Percentiles rank a stretch among this genome's conserved stretches.
These are phyloP conservation scores for Ceriops decandra DNA, from an alignment of 345 rosid species.

Conservation along the genomic window DNA sequence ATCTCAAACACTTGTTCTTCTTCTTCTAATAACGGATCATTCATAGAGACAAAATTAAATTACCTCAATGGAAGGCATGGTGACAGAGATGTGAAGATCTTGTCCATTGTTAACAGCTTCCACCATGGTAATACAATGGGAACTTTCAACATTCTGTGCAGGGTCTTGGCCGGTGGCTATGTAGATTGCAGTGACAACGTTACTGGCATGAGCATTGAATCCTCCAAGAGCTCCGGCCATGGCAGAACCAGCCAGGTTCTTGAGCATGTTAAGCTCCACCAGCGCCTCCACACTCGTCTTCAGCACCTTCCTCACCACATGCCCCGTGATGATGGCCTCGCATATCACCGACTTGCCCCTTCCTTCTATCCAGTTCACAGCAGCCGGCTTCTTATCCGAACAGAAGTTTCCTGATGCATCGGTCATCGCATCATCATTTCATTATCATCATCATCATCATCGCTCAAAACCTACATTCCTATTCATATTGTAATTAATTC, in stretches of 20 bases:
- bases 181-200: slow-evolving; percentile 37
- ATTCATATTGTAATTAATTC: background rate
- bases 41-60: background rate
- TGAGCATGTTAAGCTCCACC: slow-evolving; percentile 45
- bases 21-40: too few relatives aligned
- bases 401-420: slow-evolving; percentile 23
- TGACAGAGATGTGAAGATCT: slow-evolving; percentile 43
- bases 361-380: slow-evolving; percentile 44
- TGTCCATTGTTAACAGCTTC: slow-evolving; percentile 40
- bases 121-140: slow-evolving; percentile 50
- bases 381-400: slow-evolving; percentile 35
- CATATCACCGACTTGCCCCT: slow-evolving; percentile 43
- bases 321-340: slow-evolving; percentile 19
- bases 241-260: slow-evolving; percentile 46
- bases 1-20: too few relatives aligned
- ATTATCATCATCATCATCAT: too few relatives aligned
- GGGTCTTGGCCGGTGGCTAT: slow-evolving; percentile 50
- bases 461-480: too few relatives aligned
- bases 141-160: slow-evolving; percentile 43
- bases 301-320: slow-evolving; percentile 36
- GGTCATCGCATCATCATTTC: too few relatives aligned
- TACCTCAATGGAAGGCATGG: slow-evolving; percentile 47
- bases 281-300: slow-evolving; percentile 33
- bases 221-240: slow-evolving; percentile 49
- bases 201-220: slow-evolving; percentile 48